Evolutionary conservation across 768 basidiomycete genomes (phyloP).

Genomic region (Pleurotus salmoneostramineus): DNA sequence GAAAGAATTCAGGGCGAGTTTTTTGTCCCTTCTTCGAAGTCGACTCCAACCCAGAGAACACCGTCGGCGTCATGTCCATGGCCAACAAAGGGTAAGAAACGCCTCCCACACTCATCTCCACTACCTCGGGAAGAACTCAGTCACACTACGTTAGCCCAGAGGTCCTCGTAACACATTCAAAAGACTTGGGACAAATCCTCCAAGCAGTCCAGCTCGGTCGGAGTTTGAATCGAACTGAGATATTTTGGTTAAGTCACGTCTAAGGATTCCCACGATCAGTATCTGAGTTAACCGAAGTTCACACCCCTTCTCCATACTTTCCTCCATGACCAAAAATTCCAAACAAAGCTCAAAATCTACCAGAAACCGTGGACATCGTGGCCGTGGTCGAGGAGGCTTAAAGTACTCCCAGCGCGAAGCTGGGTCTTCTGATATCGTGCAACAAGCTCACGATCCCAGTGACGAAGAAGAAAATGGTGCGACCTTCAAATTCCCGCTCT

Average conservation of each 20-base stretch:
- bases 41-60: conserved; percentile 95
- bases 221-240: no score
- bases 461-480: conserved; percentile 17
- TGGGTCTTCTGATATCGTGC: background rate
- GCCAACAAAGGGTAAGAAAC: conserved; percentile 83
- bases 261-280: no score
- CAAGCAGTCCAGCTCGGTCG: conserved; percentile 80
- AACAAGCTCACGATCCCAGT: background rate
- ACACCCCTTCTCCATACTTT: background rate
- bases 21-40: no score
- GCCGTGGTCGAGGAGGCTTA: background rate
- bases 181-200: conserved; percentile 91
- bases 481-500: conserved; percentile 32
- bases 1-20: no score
- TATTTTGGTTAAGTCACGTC: no score
- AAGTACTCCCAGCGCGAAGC: background rate
- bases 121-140: background rate
- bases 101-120: background rate
- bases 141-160: conserved; percentile 60
- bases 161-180: conserved; percentile 93
- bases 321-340: background rate
- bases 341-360: background rate
- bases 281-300: no score
- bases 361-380: background rate
- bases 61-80: conserved; percentile 98